These are phyloP conservation scores for Neoboletus brunneissimus DNA, from an alignment of 768 basidiomycete genomes.

Conservation along the genomic window DNA sequence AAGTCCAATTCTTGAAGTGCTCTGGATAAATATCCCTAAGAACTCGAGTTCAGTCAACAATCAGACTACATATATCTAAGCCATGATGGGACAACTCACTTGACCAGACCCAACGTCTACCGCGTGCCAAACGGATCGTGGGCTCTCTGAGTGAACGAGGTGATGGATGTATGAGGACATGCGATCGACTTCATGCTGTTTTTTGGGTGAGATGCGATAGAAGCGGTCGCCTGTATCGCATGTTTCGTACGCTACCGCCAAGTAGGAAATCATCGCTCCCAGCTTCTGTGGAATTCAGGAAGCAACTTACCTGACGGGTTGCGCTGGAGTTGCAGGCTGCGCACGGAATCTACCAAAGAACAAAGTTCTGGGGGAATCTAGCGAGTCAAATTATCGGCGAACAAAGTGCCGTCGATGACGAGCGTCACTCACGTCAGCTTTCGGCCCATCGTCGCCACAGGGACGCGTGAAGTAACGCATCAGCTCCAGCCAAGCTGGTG, in stretches of 20 bases:
- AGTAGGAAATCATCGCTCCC: background rate
- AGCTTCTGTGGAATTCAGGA: background rate
- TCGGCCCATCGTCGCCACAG: conserved; percentile 1
- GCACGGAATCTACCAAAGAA: conserved; percentile 22
- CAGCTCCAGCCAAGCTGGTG: conserved; percentile 26
- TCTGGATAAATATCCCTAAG: conserved; percentile 64
- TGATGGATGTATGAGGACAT: conserved; percentile 55
- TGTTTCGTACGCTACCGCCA: conserved; percentile 7
- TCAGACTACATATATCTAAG: background rate
- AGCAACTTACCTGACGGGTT: conserved; percentile 13
- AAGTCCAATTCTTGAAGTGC: conserved; percentile 35
- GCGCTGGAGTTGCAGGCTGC: conserved; percentile 29
- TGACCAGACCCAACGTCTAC: conserved; percentile 79
- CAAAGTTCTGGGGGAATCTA: conserved; percentile 26
- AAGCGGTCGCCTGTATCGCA: conserved; percentile 4
- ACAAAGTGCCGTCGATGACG: background rate
- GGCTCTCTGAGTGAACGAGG: conserved; percentile 30
- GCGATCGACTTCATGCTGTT: conserved; percentile 64
- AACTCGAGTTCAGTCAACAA: conserved; percentile 1
- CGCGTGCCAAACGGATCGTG: conserved; percentile 38
- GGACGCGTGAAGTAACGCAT: conserved; percentile 24
- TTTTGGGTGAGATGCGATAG: conserved; percentile 72
- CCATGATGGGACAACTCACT: conserved; percentile 32
- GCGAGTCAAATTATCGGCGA: background rate
- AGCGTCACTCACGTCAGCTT: conserved; percentile 15